phyloP scores from a whole-genome alignment of 257 asterid genomes.

The Solanum virginianum region DNA sequence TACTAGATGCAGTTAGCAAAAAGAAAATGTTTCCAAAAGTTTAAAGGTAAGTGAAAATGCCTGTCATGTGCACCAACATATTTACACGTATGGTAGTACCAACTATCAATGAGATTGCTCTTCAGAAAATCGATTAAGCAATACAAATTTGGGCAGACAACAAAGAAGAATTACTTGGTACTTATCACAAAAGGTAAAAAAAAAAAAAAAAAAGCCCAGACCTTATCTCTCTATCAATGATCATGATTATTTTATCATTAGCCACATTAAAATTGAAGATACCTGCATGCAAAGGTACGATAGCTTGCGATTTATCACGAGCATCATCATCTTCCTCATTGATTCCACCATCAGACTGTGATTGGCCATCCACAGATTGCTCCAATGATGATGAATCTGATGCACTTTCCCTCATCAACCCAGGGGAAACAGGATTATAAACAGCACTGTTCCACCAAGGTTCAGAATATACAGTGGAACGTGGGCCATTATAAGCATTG shows the following conservation, averaged over 20 bases:
- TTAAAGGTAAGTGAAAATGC: neutral
- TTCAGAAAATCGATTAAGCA: neutral
- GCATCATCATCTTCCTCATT: conserved; percentile 52
- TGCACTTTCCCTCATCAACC: conserved; percentile 33
- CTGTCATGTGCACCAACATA: neutral
- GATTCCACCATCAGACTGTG: conserved; percentile 52
- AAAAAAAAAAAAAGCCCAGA: neutral
- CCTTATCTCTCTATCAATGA: neutral
- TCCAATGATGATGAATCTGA: conserved; percentile 72
- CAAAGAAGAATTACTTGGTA: neutral
- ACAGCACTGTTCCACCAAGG: conserved; percentile 45
- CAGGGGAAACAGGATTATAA: conserved; percentile 26
- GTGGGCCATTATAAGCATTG: conserved; percentile 20
- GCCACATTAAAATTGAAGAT: neutral
- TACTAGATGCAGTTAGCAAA: neutral
- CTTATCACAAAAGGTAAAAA: neutral
- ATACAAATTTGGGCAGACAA: neutral
- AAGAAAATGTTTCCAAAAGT: neutral
- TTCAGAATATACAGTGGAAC: conserved; percentile 27
- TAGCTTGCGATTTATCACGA: conserved; percentile 32
- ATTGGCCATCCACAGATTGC: conserved; percentile 53
- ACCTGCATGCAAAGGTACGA: conserved; percentile 35
- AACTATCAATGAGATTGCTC: neutral
- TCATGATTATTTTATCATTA: neutral
- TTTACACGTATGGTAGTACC: neutral